Percentiles rank a stretch among this genome's conserved stretches.
These are phyloP conservation scores for Centrapalus pauciflorus DNA, from an alignment of 129 eudicot genomes.

Conservation along the genomic window DNA sequence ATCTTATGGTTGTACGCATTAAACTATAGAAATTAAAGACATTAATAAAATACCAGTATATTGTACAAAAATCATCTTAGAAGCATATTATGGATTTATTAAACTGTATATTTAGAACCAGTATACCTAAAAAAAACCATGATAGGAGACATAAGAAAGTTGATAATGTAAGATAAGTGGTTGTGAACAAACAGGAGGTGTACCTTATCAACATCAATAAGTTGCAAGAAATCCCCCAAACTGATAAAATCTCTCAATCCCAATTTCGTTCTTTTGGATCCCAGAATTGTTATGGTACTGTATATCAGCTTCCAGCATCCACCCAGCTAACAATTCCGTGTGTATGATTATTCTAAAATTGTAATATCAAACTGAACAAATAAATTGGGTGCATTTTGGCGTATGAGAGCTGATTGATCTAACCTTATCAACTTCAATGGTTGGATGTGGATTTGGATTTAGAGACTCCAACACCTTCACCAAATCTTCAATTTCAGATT, in stretches of 20 bases:
- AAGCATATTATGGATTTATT: no score
- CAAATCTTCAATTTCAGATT: slow-evolving; percentile 57
- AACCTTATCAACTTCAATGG: slow-evolving; percentile 68
- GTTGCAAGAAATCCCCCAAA: slow-evolving; percentile 75
- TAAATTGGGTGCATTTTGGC: background rate
- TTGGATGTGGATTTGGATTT: slow-evolving; percentile 78
- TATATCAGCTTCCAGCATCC: slow-evolving; percentile 92
- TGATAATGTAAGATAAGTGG: background rate
- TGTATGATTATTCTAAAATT: background rate
- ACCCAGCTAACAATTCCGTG: slow-evolving; percentile 40
- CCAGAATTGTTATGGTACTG: slow-evolving; percentile 81
- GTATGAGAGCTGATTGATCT: background rate
- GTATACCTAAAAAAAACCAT: no score
- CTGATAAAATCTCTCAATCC: slow-evolving; percentile 86
- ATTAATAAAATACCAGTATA: no score
- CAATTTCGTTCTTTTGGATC: slow-evolving; percentile 85
- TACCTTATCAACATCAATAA: slow-evolving; percentile 76
- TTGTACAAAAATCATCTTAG: no score
- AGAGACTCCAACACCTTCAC: slow-evolving; percentile 65
- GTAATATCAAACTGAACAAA: background rate
- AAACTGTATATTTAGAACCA: no score
- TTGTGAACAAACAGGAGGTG: background rate
- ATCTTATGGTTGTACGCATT: no score
- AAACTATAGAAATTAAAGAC: no score
- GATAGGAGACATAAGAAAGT: background rate